Evolutionary conservation across 768 basidiomycete species (phyloP).

Genomic region (Tubosaeta brunneosetosa): DNA sequence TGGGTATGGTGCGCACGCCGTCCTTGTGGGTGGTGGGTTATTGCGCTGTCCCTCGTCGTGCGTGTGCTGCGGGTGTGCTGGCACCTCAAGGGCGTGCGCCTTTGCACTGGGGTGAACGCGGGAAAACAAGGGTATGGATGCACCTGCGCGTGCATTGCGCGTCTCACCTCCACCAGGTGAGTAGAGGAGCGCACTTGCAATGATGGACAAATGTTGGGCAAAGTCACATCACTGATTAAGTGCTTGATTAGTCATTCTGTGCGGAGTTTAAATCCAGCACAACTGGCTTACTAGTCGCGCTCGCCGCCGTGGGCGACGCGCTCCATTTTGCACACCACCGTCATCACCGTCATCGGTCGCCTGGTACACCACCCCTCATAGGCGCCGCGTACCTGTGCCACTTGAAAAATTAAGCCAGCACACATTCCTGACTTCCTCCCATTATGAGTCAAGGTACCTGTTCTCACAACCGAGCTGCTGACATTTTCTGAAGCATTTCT

Average conservation of each 20-base stretch:
- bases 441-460: slow-evolving; percentile 32
- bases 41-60: no score
- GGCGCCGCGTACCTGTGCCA: background rate
- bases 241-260: slow-evolving; percentile 13
- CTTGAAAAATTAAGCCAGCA: background rate
- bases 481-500: slow-evolving; percentile 32
- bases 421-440: background rate
- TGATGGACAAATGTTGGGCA: slow-evolving; percentile 41
- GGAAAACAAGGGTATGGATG: no score
- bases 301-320: slow-evolving; percentile 17
- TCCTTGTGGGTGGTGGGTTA: no score
- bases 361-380: background rate
- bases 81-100: no score
- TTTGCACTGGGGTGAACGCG: no score
- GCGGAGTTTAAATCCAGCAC: slow-evolving; percentile 12
- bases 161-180: no score
- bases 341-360: slow-evolving; percentile 4
- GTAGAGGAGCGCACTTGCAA: slow-evolving; percentile 42
- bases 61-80: no score
- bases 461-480: slow-evolving; percentile 14
- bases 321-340: slow-evolving; percentile 14
- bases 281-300: slow-evolving; percentile 20
- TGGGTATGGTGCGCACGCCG: no score
- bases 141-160: no score
- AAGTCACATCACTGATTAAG: slow-evolving; percentile 19